Percentiles rank a stretch among this genome's conserved stretches.
Conservation (phyloP, 139 green algal genomes). For the Marvania coccoides region DNA sequence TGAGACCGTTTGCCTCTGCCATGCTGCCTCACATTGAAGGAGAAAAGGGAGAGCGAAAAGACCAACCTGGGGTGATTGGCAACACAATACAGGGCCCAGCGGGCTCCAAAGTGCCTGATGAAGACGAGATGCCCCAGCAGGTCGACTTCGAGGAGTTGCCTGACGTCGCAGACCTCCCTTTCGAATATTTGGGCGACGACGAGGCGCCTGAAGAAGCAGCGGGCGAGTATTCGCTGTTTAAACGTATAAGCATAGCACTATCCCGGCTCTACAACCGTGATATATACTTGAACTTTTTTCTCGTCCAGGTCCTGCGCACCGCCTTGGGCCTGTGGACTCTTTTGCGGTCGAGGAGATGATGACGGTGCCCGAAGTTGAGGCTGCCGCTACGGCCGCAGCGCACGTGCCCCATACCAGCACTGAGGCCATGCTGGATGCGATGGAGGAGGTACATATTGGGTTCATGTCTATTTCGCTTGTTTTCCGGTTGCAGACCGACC, state of each 20-base stretch:
- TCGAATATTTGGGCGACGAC: background rate
- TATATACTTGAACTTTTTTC: background rate
- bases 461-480: background rate
- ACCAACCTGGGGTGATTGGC: background rate
- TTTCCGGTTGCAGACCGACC: background rate
- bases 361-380: background rate
- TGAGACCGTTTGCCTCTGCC: too few relatives aligned
- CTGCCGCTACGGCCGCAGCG: background rate
- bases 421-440: slow-evolving; percentile 3
- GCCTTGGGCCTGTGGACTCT: background rate
- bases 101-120: slow-evolving; percentile 8
- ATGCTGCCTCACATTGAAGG: too few relatives aligned
- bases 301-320: background rate
- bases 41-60: too few relatives aligned
- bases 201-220: slow-evolving; percentile 14
- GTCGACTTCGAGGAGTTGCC: background rate
- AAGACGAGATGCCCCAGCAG: background rate
- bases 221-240: background rate
- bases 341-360: slow-evolving; percentile 3
- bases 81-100: slow-evolving; percentile 12
- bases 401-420: background rate
- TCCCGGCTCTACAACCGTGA: background rate
- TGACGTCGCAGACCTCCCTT: background rate
- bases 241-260: background rate
- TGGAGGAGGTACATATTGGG: slow-evolving; percentile 12